phyloP scores from a whole-genome alignment of 2,329 filamentous ascomycete species.

The Microcyclosporella mali region DNA sequence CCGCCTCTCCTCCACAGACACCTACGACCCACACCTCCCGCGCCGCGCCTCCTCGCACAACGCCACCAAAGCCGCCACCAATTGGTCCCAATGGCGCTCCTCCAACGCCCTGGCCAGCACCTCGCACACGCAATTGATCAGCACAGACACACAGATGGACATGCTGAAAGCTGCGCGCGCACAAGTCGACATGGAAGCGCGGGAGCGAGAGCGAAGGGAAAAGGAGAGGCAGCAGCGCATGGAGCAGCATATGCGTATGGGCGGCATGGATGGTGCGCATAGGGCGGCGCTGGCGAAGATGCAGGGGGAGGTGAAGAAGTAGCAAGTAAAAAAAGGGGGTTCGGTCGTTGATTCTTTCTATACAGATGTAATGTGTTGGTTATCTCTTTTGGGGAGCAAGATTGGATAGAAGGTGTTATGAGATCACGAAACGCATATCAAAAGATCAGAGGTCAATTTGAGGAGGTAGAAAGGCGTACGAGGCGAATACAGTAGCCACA shows the following conservation, averaged over 20 bases:
- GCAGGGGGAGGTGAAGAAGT: slow-evolving; percentile 49
- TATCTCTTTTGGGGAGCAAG: too few species aligned
- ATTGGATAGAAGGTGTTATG: too few species aligned
- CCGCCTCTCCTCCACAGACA: slow-evolving; percentile 7
- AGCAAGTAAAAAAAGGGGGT: slow-evolving; percentile 3
- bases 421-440: too few species aligned
- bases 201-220: slow-evolving; percentile 47
- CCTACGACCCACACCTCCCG: slow-evolving; percentile 53
- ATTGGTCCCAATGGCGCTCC: slow-evolving; percentile 49
- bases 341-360: not conserved
- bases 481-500: too few species aligned
- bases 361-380: too few species aligned
- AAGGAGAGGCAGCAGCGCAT: slow-evolving; percentile 58
- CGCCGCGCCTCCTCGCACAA: slow-evolving; percentile 43
- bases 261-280: slow-evolving; percentile 69
- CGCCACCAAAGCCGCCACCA: slow-evolving; percentile 39
- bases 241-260: slow-evolving; percentile 69
- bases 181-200: slow-evolving; percentile 51
- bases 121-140: slow-evolving; percentile 19
- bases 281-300: slow-evolving; percentile 72
- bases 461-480: too few species aligned
- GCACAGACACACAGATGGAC: slow-evolving; percentile 30
- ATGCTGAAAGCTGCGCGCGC: slow-evolving; percentile 56
- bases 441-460: too few species aligned
- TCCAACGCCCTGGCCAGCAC: slow-evolving; percentile 45